Base-by-base conservation (phyloP, 345 rosid species). In the Citrus australasica region DNA sequence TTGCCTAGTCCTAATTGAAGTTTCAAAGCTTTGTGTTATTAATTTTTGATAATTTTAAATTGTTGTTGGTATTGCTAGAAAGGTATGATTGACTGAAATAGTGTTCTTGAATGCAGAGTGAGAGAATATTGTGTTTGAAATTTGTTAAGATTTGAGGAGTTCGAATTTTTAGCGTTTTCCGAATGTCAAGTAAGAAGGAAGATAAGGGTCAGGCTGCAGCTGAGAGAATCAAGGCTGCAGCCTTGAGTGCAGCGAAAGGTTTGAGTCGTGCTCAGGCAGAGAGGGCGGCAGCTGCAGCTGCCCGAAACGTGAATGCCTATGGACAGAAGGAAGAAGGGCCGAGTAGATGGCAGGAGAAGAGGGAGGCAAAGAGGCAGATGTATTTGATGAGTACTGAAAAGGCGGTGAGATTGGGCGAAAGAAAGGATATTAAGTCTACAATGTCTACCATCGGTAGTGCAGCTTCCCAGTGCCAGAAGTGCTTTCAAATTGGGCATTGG, bases 311-410 rank as follows among this genome's bases (percentile, higher is more conserved):
- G 19, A 96, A 96, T 81, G 98, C 98, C 5, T 94, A 96, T 60
- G 99, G 99, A 42, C 98, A 96, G 75, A 96, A 94, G 88, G 99
- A 96, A 85, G 99, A 96, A 88, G 99, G 99, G 76, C 99, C 98
- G 0, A 96, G 99, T 76, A 74, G 99, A 82, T 94, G 98, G 99
- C 99, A 96, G 83, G 99, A 96, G 90, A 96, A 96, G 72, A 86
- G 98, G 77, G 99, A 96, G 86, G 94, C 93, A 0, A 96, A 92
- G 86, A 83, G 98, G 84, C 99, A 96, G 84, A 96, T 94, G 99
- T 94, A 94, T 85, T 74, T 96, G 86, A 92, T 94, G 98, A 96
- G 98, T 86, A 96, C 99, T 0, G 99, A 94, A 75, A 96, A 96
- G 88, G 95, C 94, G 0, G 98, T 96, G 56, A 89, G 90, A 78